Conservation (phyloP, 345 rosid species). For the Eucalyptus viminalis region DNA sequence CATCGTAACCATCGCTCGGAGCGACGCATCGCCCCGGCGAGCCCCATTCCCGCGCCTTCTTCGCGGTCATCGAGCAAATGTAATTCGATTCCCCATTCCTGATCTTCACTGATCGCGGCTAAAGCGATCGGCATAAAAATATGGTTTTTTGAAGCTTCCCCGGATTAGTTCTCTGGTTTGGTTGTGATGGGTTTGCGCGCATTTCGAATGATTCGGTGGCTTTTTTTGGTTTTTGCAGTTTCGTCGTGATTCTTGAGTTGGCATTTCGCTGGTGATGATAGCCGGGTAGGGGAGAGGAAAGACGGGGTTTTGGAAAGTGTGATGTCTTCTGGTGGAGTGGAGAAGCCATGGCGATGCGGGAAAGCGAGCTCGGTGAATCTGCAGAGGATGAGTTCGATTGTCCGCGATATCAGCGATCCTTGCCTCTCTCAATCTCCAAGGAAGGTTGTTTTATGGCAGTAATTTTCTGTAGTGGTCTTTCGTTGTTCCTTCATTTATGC, state of each 20-base stretch:
- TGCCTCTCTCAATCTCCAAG: slow-evolving; percentile 61
- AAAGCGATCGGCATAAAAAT: not conserved
- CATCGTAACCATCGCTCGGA: not conserved
- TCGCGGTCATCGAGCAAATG: not conserved
- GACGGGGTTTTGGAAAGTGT: slow-evolving; percentile 5
- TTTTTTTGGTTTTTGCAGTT: not conserved
- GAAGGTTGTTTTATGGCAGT: slow-evolving; percentile 64
- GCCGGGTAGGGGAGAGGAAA: not conserved
- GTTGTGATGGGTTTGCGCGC: not conserved
- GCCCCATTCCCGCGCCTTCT: not conserved
- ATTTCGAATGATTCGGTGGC: not conserved
- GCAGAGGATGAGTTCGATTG: slow-evolving; percentile 61
- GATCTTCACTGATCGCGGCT: not conserved
- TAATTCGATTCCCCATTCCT: not conserved
- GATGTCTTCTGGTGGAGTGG: slow-evolving; percentile 56
- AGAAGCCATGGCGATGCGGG: slow-evolving; percentile 69
- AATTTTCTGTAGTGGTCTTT: slow-evolving; percentile 3
- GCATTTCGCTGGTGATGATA: slow-evolving; percentile 9
- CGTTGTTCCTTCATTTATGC: not conserved
- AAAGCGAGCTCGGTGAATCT: slow-evolving; percentile 46
- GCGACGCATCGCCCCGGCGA: not conserved
- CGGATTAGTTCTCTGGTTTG: not conserved
- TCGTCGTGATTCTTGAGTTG: not conserved
- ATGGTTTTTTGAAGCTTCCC: not conserved
- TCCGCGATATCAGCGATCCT: slow-evolving; percentile 78